Conservation (phyloP, 805 yeast species). For the Starmera dryadoides region DNA sequence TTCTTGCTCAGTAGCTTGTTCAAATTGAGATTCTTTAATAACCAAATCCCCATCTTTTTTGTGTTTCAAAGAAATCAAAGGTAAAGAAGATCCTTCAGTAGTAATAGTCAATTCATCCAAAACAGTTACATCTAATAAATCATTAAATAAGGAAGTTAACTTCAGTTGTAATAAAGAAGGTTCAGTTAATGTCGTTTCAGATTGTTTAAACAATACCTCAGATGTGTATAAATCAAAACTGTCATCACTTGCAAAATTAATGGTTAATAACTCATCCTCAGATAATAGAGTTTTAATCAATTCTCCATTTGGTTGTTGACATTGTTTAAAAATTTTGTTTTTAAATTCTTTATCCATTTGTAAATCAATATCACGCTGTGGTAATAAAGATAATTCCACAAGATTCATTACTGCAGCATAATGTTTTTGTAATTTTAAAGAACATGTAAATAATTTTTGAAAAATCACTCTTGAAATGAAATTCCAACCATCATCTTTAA, state of each 20-base stretch:
- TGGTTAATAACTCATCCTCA: slow-evolving; percentile 3
- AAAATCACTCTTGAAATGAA: slow-evolving; percentile 25
- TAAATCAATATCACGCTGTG: slow-evolving; percentile 7
- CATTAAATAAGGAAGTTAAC: slow-evolving; percentile 21
- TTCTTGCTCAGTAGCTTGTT: slow-evolving; percentile 2
- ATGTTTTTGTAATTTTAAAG: slow-evolving; percentile 21
- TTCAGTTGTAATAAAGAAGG: slow-evolving; percentile 23
- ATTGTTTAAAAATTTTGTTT: not conserved
- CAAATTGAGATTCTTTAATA: slow-evolving; percentile 1
- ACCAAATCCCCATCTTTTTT: not conserved
- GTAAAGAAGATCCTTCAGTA: slow-evolving; percentile 11
- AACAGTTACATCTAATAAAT: slow-evolving; percentile 2
- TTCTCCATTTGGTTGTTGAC: not conserved
- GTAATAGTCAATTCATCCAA: slow-evolving; percentile 7
- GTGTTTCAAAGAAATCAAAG: slow-evolving; percentile 10
- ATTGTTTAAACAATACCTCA: slow-evolving; percentile 14
- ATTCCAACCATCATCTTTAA: slow-evolving; percentile 36
- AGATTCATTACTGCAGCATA: slow-evolving; percentile 26
- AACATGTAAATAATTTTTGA: slow-evolving; percentile 32
- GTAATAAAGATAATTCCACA: slow-evolving; percentile 25
- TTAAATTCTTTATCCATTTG: not conserved
- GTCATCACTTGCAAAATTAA: slow-evolving; percentile 19
- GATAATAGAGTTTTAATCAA: not conserved
- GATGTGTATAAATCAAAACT: slow-evolving; percentile 18
- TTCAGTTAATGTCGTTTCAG: slow-evolving; percentile 12